Conservation (phyloP, 345 rosid species). For the Diplotaxis tenuifolia region DNA sequence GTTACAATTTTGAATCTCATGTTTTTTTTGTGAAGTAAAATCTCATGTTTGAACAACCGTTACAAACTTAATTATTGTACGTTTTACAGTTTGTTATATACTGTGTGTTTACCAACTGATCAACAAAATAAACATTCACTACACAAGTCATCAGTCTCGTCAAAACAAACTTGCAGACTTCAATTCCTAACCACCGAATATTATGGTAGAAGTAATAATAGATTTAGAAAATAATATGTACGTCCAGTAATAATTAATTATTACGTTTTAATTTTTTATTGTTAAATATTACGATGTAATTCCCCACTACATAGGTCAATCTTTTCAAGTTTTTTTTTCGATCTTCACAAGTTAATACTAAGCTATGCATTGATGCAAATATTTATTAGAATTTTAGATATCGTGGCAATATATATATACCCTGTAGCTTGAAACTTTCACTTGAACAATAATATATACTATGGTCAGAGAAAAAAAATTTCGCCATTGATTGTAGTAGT, state of each 20-base stretch:
- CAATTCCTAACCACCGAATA: neutral
- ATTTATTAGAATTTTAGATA: neutral
- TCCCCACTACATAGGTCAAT: neutral
- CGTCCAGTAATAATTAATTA: neutral
- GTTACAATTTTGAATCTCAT: conserved; percentile 2
- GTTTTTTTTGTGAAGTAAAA: too few species aligned
- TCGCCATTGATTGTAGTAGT: too few species aligned
- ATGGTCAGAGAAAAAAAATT: too few species aligned
- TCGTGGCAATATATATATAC: neutral
- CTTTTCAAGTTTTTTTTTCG: neutral
- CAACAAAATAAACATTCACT: neutral
- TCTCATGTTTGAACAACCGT: conserved; percentile 9
- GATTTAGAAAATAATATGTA: neutral
- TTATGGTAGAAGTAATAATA: neutral
- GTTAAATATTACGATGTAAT: neutral
- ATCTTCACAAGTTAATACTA: neutral
- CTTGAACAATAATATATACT: too few species aligned
- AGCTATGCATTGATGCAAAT: neutral
- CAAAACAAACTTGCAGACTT: neutral
- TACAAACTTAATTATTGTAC: neutral
- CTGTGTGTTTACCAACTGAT: neutral
- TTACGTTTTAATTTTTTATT: too few species aligned
- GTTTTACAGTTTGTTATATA: neutral
- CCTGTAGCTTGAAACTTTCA: too few species aligned
- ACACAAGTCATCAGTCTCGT: neutral